These are phyloP conservation scores for Chrysopogon serrulatus DNA, from an alignment of 176 grass and related monocot species.

Conservation along the genomic window DNA sequence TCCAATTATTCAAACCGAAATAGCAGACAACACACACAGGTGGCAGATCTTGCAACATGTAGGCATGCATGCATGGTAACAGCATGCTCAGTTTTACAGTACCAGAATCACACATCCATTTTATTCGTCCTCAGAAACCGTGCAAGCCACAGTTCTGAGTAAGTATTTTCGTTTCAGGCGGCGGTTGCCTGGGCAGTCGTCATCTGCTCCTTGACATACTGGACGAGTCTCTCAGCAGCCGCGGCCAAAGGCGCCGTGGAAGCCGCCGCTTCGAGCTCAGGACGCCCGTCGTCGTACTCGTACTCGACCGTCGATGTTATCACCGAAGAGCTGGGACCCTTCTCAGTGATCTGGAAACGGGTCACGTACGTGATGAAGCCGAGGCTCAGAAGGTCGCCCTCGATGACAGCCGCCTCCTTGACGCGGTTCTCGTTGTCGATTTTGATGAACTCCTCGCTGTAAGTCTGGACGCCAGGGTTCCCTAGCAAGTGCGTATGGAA, in stretches of 20 bases:
- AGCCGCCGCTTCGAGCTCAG: constrained; percentile 3
- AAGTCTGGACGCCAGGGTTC: neutral
- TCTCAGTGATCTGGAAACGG: constrained; percentile 14
- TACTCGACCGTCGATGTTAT: constrained; percentile 31
- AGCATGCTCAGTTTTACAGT: neutral
- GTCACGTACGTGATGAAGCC: constrained; percentile 31
- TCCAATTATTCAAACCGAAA: neutral
- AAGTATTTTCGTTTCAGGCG: neutral
- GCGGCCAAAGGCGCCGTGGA: constrained; percentile 18
- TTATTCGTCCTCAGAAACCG: neutral
- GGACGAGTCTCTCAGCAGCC: neutral
- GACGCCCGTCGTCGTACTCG: neutral
- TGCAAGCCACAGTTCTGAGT: neutral
- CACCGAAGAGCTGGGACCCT: constrained; percentile 9
- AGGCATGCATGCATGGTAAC: neutral
- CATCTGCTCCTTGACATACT: constrained; percentile 30
- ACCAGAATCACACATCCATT: neutral
- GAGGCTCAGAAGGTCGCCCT: constrained; percentile 9
- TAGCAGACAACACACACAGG: neutral
- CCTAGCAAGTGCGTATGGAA: constrained; percentile 8
- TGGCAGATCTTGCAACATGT: neutral
- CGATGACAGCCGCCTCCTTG: constrained; percentile 25
- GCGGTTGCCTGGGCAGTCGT: neutral
- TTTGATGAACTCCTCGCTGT: constrained; percentile 19
- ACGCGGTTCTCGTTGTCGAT: constrained; percentile 18